Conservation (phyloP, 305 asterid species). For the Andrographis paniculata region DNA sequence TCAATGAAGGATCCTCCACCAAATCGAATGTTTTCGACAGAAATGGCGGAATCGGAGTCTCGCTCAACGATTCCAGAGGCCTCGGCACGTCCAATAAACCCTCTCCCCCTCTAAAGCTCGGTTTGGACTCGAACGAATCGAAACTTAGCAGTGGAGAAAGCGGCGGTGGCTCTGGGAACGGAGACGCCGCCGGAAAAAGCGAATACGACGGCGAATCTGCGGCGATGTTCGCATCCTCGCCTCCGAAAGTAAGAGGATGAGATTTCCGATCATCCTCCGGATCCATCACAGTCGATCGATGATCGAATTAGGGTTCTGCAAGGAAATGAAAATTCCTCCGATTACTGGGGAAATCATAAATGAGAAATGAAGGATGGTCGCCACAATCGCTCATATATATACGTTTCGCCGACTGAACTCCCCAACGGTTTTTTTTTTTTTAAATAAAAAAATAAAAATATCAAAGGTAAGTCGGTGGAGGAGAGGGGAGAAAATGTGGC, state of each 20-base stretch:
- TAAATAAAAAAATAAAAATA: conserved; percentile 20
- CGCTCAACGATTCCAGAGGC: conserved; percentile 15
- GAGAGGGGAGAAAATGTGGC: too few relatives aligned
- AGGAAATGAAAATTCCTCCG: neutral
- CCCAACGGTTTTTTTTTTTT: too few relatives aligned
- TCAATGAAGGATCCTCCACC: conserved; percentile 50
- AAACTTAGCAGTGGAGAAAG: conserved; percentile 20
- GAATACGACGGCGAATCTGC: conserved; percentile 5
- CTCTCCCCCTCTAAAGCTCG: conserved; percentile 8
- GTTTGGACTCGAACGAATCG: conserved; percentile 22
- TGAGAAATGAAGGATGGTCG: neutral
- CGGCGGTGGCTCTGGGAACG: conserved; percentile 23
- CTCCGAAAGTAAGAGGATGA: conserved; percentile 17
- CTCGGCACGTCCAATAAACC: neutral
- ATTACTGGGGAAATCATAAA: too few relatives aligned
- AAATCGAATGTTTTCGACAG: conserved; percentile 27
- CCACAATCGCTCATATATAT: conserved; percentile 29
- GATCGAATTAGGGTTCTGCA: neutral
- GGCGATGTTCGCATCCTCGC: neutral
- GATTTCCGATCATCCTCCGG: conserved; percentile 24
- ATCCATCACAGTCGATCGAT: conserved; percentile 20
- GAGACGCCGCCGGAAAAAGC: conserved; percentile 21
- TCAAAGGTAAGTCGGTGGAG: conserved; percentile 47
- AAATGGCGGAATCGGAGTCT: conserved; percentile 33
- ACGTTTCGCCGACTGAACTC: conserved; percentile 34